Evolutionary conservation across 2,329 filamentous ascomycete genomes (phyloP), one percentile per base, ranked within the genome.

Genomic region (Pyricularia pennisetigena): DNA sequence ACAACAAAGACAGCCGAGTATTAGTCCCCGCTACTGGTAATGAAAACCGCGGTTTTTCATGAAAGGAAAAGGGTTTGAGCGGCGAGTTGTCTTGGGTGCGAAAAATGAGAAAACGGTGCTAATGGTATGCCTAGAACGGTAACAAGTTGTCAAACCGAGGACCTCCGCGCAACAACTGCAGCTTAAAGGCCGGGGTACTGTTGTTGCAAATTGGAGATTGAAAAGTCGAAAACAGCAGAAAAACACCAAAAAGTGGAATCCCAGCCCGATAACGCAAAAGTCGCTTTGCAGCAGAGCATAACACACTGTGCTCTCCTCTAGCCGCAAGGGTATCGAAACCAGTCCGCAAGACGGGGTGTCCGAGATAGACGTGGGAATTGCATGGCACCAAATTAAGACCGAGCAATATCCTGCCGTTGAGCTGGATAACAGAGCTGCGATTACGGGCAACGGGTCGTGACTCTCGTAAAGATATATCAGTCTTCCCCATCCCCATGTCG

Each of bases 381-480:
- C 23, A 62, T 62, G 9, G 26, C 59, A 62, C 59, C 28, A 62
- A 28, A 29, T 29, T 62, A 10, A 62, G 59, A 62, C 59, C 59
- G 59, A 62, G 59, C 26, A 29, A 62, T 16, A 26, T 28, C 24
- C 59, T 62, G 28, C 59, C 12, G 12, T 62, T 26, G 7, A 28
- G 28, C 24, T 26, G 59, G 24, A 28, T 62, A 28, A 28, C 26
- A 26, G 12, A 29, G 24, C 24, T 62, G 26, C 59, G 10, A 26
- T 14, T 20, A 62, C 7, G 59, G 28, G 59, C 59, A 49, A 66
- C 69, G 67, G 67, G 57, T 68, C 28, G 30, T 68, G 66, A 66
- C 64, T 69, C 68, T 70, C 64, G 64, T 68, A 30, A 64, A 67
- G 57, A 67, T 63, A 61, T 29, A 61, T 67, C 66, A 67, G 59